Percentiles rank a stretch among this genome's conserved stretches.
These are phyloP conservation scores for Papiliotrema fonsecae DNA, from an alignment of 1,284 basidiomycete species.

Conservation along the genomic window DNA sequence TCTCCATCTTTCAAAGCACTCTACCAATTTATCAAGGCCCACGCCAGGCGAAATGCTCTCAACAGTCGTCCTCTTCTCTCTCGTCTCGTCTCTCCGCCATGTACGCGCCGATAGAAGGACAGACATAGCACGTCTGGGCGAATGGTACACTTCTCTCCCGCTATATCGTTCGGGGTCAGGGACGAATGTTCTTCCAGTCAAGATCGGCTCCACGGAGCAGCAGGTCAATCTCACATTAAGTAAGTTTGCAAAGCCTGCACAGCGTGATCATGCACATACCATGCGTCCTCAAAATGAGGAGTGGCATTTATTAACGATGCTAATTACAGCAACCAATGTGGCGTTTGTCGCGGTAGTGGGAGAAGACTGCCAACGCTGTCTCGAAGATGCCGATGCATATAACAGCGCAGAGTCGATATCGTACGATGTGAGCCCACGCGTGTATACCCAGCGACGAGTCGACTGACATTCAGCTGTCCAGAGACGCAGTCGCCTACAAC, in stretches of 20 bases:
- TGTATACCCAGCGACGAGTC: not conserved
- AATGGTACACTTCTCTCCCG: slow-evolving; percentile 24
- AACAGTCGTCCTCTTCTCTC: not conserved
- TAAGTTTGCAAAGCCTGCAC: slow-evolving; percentile 15
- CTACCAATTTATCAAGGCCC: no score
- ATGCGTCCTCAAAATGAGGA: not conserved
- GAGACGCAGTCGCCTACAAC: slow-evolving; percentile 20
- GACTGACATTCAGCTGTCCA: not conserved
- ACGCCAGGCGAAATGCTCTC: not conserved
- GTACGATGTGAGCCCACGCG: slow-evolving; percentile 13
- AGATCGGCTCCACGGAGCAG: slow-evolving; percentile 30
- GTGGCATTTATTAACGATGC: not conserved
- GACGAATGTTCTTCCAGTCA: slow-evolving; percentile 30
- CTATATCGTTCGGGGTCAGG: slow-evolving; percentile 30
- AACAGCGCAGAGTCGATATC: slow-evolving; percentile 12
- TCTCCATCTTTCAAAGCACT: no score
- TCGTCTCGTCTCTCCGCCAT: not conserved
- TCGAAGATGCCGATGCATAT: slow-evolving; percentile 10
- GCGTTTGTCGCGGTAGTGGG: slow-evolving; percentile 32
- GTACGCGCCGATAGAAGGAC: not conserved
- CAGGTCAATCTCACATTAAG: slow-evolving; percentile 36
- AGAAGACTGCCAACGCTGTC: slow-evolving; percentile 23
- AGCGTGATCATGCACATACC: no score
- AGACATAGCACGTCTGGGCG: slow-evolving; percentile 23
- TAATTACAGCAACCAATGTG: slow-evolving; percentile 35